These are phyloP conservation scores for Clonostachys chloroleuca DNA, from an alignment of 2,329 filamentous ascomycete genomes.

Conservation along the genomic window DNA sequence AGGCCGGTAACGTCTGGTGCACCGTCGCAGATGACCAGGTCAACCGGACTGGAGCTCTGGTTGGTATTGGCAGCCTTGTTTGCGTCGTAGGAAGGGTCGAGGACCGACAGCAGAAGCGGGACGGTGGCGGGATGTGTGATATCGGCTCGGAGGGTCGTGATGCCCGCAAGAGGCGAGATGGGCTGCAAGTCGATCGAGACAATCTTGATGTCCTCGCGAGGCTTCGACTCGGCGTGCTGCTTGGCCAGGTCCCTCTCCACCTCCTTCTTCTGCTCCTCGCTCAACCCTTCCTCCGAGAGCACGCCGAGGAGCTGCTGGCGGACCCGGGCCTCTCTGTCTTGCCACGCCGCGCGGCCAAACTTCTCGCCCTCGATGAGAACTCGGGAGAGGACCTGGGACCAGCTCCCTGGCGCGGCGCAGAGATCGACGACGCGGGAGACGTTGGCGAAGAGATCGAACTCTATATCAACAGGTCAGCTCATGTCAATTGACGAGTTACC, in stretches of 20 bases:
- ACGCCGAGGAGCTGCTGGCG: slow-evolving; percentile 55
- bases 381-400: slow-evolving; percentile 93
- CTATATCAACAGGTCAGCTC: slow-evolving; percentile 31
- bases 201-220: slow-evolving; percentile 78
- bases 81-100: slow-evolving; percentile 67
- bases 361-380: slow-evolving; percentile 91
- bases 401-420: slow-evolving; percentile 92
- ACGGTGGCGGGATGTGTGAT: slow-evolving; percentile 97
- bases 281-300: slow-evolving; percentile 23
- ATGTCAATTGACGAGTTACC: background rate
- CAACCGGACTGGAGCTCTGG: slow-evolving; percentile 71
- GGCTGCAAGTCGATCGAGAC: slow-evolving; percentile 95
- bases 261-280: slow-evolving; percentile 10
- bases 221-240: slow-evolving; percentile 22
- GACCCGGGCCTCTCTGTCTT: slow-evolving; percentile 72
- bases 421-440: slow-evolving; percentile 93
- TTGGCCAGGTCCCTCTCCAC: slow-evolving; percentile 6
- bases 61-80: slow-evolving; percentile 21
- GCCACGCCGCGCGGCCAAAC: slow-evolving; percentile 82
- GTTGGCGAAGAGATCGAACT: slow-evolving; percentile 89
- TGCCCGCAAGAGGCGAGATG: slow-evolving; percentile 89
- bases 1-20: slow-evolving; percentile 95
- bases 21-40: slow-evolving; percentile 91
- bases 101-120: slow-evolving; percentile 76
- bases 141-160: slow-evolving; percentile 87